Base-by-base conservation (phyloP, 208 protist genomes). In the Leishmania amazonensis region DNA sequence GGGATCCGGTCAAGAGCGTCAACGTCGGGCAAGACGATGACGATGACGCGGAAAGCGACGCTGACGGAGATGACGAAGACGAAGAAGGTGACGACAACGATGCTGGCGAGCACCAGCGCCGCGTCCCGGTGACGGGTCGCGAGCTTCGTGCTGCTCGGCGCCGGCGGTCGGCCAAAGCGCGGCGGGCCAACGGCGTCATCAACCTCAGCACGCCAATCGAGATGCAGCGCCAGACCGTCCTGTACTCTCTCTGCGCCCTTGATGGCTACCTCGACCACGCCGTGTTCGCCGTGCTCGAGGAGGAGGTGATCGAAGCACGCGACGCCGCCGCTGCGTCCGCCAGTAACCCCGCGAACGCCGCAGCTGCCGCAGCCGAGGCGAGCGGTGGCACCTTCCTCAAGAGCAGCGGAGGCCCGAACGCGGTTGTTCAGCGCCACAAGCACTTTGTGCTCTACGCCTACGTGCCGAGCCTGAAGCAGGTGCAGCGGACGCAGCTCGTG, bases 391-490 rank as follows among this genome's bases (percentile, higher is more conserved):
- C 84, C 24, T 90, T 85, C 57, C 57, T 90, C 53, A 91, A 87
- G 35, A 76, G 73, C 80, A 45, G 64, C 11, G 11, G 40, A 17
- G 38, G 75, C 38, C 53, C 57, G 21, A 38, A 31, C 51, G 35
- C 65, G 21, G n/a, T 35, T 2, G 54, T 72, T 2, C 40, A 57
- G 31, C 79, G 72, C 24, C 83, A 88, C 53, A 98, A 99, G 81
- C 75, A 89, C 42, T 88, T 99, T 8, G 93, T 98, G 3, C 99
- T 98, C 71, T 99, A 99, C 87, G 98, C 99, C 83, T 97, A 99
- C 72, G 98, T 99, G 80, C 87, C 99, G 40, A 98, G 98, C 64
- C 90, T 99, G 19, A 99, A 99, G 79, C 99, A 99, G 88, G 99
- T 99, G 4, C 96, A 99, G 60, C 95, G 99, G 62, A 99, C 99